A percentile compares a stretch with the other conserved stretches of the same genome.
Evolutionary conservation across 2,329 filamentous ascomycete genomes (phyloP).

Genomic region (Huntiella bhutanensis): DNA sequence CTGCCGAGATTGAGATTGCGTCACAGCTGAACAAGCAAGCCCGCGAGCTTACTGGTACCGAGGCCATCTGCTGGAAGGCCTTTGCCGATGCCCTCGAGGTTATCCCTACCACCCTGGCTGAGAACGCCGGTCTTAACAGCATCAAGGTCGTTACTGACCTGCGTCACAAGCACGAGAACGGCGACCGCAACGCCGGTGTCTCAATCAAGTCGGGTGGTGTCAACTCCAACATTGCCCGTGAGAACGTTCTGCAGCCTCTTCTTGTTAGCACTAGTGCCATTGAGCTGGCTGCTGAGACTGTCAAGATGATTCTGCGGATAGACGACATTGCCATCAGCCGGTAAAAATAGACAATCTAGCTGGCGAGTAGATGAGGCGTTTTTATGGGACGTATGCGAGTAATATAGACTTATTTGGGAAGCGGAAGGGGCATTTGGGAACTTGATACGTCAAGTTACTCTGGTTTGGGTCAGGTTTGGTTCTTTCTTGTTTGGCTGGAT

Average conservation of each 20-base stretch:
- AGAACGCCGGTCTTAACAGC: slow-evolving; percentile 93
- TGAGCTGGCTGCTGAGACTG: slow-evolving; percentile 90
- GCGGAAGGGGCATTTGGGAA: not conserved
- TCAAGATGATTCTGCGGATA: slow-evolving; percentile 73
- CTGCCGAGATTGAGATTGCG: slow-evolving; percentile 90
- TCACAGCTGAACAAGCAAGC: slow-evolving; percentile 68
- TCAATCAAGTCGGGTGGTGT: slow-evolving; percentile 97
- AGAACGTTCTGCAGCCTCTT: slow-evolving; percentile 90
- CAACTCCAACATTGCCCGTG: slow-evolving; percentile 88
- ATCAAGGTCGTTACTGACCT: slow-evolving; percentile 98
- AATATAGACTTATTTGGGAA: not conserved
- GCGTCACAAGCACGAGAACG: slow-evolving; percentile 81
- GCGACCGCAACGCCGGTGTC: slow-evolving; percentile 88
- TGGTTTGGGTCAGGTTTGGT: too few species aligned
- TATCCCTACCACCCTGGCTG: slow-evolving; percentile 85
- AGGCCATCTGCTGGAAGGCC: slow-evolving; percentile 97
- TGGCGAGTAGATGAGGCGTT: not conserved
- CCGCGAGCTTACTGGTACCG: slow-evolving; percentile 70
- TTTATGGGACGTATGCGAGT: not conserved
- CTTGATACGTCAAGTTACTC: too few species aligned
- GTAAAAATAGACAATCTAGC: slow-evolving; percentile 19
- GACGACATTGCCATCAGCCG: slow-evolving; percentile 47
- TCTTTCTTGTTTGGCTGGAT: too few species aligned
- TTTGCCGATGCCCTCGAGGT: slow-evolving; percentile 97
- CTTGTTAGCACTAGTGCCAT: slow-evolving; percentile 95